A percentile compares a stretch with the other conserved stretches of the same genome.
Conservation (phyloP, 257 asterid genomes). For the Orobanche coerulescens region DNA sequence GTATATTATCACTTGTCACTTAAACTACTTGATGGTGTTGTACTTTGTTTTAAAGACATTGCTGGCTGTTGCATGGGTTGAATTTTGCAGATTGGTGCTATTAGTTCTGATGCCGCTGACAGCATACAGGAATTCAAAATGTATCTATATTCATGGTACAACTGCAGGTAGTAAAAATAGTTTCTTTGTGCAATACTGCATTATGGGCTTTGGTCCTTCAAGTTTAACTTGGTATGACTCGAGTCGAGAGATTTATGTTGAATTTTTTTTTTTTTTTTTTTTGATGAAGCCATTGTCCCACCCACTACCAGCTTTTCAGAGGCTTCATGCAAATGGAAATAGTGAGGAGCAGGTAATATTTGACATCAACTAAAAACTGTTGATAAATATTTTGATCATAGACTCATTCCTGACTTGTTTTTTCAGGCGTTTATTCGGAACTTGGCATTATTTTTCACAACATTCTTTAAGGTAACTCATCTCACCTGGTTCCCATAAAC, state of each 20-base stretch:
- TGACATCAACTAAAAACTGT: conserved; percentile 5
- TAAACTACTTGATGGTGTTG: conserved; percentile 3
- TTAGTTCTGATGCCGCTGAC: conserved; percentile 68
- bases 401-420: conserved; percentile 17
- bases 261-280: conserved; percentile 10
- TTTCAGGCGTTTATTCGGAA: conserved; percentile 80
- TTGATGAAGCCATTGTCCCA: conserved; percentile 51
- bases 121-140: conserved; percentile 59
- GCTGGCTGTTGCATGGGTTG: conserved; percentile 9
- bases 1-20: conserved; percentile 28
- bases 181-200: not conserved
- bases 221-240: conserved; percentile 6
- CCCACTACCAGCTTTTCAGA: conserved; percentile 52
- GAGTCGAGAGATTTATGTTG: conserved; percentile 13
- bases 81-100: conserved; percentile 68
- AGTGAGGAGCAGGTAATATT: conserved; percentile 77
- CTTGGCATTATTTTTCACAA: too few species aligned
- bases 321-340: conserved; percentile 76
- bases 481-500: too few species aligned
- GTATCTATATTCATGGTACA: conserved; percentile 70
- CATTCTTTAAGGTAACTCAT: too few species aligned
- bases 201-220: not conserved
- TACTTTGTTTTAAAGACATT: not conserved
- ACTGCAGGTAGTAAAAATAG: too few species aligned
- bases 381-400: conserved; percentile 10